Percentiles rank a stretch among this genome's conserved stretches.
Conservation (phyloP, 176 grass and related monocot genomes). For the Hyparrhenia diplandra region DNA sequence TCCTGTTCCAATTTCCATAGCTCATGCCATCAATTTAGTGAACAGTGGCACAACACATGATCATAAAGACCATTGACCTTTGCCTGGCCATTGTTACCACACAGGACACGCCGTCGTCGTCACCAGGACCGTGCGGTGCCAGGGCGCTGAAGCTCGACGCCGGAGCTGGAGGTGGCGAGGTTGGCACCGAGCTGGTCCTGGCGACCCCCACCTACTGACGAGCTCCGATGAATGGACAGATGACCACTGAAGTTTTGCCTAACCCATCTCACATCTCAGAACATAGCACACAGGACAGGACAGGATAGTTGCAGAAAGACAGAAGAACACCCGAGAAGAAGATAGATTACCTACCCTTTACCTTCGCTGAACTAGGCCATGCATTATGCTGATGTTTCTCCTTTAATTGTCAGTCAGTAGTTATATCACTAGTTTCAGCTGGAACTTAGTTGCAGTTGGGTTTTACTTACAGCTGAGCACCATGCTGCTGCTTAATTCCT, state of each 20-base stretch:
- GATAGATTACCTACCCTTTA: not conserved
- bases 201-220: constrained; percentile 36
- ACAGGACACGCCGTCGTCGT: constrained; percentile 2
- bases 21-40: not conserved
- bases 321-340: not conserved
- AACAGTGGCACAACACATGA: not conserved
- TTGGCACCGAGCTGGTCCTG: constrained; percentile 53
- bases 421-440: not conserved
- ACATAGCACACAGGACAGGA: constrained; percentile 12
- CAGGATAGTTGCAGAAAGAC: constrained; percentile 10
- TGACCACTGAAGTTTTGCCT: constrained; percentile 3
- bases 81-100: not conserved
- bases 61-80: not conserved
- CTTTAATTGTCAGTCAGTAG: not conserved
- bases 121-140: not conserved
- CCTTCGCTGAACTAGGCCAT: not conserved
- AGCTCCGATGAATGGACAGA: not conserved
- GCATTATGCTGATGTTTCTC: not conserved
- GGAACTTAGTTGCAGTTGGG: not conserved
- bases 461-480: not conserved
- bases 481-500: not conserved
- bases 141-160: not conserved
- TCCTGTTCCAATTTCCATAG: not conserved
- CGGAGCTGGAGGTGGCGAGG: not conserved
- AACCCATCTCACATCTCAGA: not conserved